These are phyloP conservation scores for Poa annua DNA, from an alignment of 176 grass and related monocot species.

Conservation along the genomic window DNA sequence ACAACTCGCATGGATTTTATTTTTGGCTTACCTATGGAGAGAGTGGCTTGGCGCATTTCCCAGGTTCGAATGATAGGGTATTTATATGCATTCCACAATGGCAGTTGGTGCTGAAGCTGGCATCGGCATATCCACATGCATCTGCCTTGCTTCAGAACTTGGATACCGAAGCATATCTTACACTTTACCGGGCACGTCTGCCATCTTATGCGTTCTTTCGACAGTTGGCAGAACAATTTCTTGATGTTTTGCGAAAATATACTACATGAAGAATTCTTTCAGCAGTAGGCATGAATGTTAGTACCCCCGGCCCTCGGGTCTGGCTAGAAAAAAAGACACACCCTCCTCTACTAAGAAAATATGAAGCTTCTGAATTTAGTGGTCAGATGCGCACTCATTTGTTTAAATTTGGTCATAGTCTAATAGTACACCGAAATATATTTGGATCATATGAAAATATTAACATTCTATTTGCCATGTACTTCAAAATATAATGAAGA, in stretches of 20 bases:
- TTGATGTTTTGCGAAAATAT: neutral
- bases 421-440: neutral
- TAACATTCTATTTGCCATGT: neutral
- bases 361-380: neutral
- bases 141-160: constrained; percentile 33
- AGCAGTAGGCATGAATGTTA: neutral
- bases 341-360: neutral
- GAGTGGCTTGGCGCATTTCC: constrained; percentile 39
- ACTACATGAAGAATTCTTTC: neutral
- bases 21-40: constrained; percentile 10
- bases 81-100: constrained; percentile 47
- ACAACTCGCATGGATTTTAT: constrained; percentile 19
- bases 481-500: neutral
- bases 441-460: neutral
- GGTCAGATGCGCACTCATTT: neutral
- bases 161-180: constrained; percentile 33
- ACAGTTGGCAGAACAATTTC: neutral
- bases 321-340: neutral
- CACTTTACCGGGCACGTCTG: constrained; percentile 10
- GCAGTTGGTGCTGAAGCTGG: constrained; percentile 13
- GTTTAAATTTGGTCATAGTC: constrained; percentile 1
- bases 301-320: neutral
- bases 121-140: constrained; percentile 47
- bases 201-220: constrained; percentile 41
- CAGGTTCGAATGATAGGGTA: constrained; percentile 26